A percentile compares a stretch with the other conserved stretches of the same genome.
These are phyloP conservation scores for Phytophthora rubi DNA, from an alignment of 352 stramenopile species.

Conservation along the genomic window DNA sequence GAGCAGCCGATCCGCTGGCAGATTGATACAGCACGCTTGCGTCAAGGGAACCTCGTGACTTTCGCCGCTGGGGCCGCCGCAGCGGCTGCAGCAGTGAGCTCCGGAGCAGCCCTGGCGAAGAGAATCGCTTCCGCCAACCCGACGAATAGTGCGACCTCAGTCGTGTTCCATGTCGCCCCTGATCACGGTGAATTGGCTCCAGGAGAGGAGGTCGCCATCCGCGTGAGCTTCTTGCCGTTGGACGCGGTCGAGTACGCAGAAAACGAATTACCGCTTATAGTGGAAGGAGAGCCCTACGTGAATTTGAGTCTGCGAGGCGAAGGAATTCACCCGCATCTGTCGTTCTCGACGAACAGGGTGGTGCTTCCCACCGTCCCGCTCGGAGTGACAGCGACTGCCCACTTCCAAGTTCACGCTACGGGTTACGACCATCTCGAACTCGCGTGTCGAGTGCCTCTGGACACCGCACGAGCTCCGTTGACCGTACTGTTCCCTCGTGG, in stretches of 20 bases:
- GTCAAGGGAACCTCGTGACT: slow-evolving; percentile 34
- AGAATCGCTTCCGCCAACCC: slow-evolving; percentile 31
- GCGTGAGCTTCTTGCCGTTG: slow-evolving; percentile 87
- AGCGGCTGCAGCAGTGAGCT: slow-evolving; percentile 8
- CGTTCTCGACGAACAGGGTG: slow-evolving; percentile 87
- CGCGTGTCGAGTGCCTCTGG: slow-evolving; percentile 76
- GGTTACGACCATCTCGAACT: slow-evolving; percentile 94
- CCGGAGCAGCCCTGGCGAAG: slow-evolving; percentile 26
- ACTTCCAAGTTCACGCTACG: slow-evolving; percentile 86
- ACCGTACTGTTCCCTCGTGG: slow-evolving; percentile 91
- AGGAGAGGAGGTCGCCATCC: slow-evolving; percentile 77
- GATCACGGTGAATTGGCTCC: slow-evolving; percentile 80
- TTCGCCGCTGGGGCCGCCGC: slow-evolving; percentile 31
- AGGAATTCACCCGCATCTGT: slow-evolving; percentile 93
- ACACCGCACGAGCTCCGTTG: slow-evolving; percentile 82
- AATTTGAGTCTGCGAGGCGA: slow-evolving; percentile 77
- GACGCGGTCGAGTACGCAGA: slow-evolving; percentile 82
- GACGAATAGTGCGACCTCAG: slow-evolving; percentile 40
- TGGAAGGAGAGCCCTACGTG: slow-evolving; percentile 84
- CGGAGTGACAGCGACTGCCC: slow-evolving; percentile 61
- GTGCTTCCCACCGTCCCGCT: slow-evolving; percentile 92
- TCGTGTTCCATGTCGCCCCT: slow-evolving; percentile 86
- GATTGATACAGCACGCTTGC: slow-evolving; percentile 60
- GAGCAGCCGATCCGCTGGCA: slow-evolving; percentile 70
- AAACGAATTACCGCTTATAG: slow-evolving; percentile 72